These are phyloP conservation scores for Dothideomycetes sp. DNA, from an alignment of 2,329 filamentous ascomycete species.

Conservation along the genomic window DNA sequence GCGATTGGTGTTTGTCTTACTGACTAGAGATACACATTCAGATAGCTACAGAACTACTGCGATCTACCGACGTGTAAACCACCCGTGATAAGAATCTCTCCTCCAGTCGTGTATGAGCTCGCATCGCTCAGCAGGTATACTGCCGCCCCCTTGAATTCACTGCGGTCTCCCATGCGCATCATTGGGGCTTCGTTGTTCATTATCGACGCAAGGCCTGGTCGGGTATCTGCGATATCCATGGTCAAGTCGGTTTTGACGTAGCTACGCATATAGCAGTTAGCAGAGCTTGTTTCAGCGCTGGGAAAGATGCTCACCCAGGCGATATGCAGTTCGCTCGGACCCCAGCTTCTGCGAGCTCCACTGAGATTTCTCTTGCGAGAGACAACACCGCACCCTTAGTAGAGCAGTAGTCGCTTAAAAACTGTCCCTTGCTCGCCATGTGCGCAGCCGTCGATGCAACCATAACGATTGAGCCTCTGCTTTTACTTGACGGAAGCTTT, in stretches of 20 bases:
- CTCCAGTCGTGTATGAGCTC: slow-evolving; percentile 26
- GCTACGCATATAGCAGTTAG: slow-evolving; percentile 7
- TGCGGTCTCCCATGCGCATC: slow-evolving; percentile 26
- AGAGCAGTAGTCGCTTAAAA: slow-evolving; percentile 16
- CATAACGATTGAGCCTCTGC: slow-evolving; percentile 22
- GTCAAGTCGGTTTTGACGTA: slow-evolving; percentile 27
- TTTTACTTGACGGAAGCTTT: no score
- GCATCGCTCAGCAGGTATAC: slow-evolving; percentile 29
- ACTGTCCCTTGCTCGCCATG: slow-evolving; percentile 20
- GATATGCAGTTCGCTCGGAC: slow-evolving; percentile 21
- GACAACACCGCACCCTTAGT: slow-evolving; percentile 9
- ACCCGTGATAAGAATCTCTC: slow-evolving; percentile 26
- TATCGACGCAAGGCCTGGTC: slow-evolving; percentile 21
- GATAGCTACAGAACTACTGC: no score
- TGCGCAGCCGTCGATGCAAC: slow-evolving; percentile 25
- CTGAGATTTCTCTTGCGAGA: slow-evolving; percentile 13
- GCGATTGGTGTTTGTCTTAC: no score
- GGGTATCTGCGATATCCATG: slow-evolving; percentile 16
- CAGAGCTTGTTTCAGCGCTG: no score
- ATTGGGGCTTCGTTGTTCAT: slow-evolving; percentile 30
- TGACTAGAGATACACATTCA: no score
- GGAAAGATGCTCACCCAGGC: slow-evolving; percentile 18
- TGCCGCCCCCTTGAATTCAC: slow-evolving; percentile 27
- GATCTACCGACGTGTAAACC: slow-evolving; percentile 27
- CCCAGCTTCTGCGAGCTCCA: slow-evolving; percentile 19